Evolutionary conservation across 2,329 filamentous ascomycete species (phyloP), one percentile per base, ranked within the genome.

Genomic region (Diplocarpon mali): DNA sequence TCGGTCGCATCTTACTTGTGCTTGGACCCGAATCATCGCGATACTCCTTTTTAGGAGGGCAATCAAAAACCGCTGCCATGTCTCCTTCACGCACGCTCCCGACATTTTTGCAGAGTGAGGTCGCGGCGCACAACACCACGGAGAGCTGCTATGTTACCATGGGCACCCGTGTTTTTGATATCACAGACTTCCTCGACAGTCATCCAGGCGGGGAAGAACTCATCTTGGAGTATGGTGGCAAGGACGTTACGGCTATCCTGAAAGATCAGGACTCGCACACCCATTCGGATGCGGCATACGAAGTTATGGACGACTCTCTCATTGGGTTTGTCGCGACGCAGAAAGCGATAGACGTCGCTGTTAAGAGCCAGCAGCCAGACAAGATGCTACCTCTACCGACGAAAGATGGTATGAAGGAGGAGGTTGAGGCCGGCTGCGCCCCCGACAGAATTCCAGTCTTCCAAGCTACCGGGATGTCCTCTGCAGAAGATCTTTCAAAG

Each of bases 81-180:
- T 95, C 94, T 85, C 85, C 88, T 55, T 79, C 78, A 59, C 77
- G 77, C 62, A 88, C 78, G 39, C 78, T 96, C 40, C 90, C 90
- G 46, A 90, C 83, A 24, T 82, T 96, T 60, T 82, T 85, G 40
- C 73, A 73, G 56, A 76, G 82, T 54, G 85, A 98, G 63, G 80
- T 98, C 60, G 78, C 82, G 64, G 70, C 79, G 56, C 88, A 94
- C 66, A 90, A 85, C 64, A 81, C 77, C 38, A 69, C 70, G 40
- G 77, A 87, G 61, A 94, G 87, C 39, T 96, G 90, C 71, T 98
- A 89, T 71, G 89, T 98, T 56, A 92, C 85, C 2, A 72, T 95
- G 44, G 89, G 87, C 51, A 75, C 76, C 47, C 93, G 90, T 57
- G 90, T 98, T 56, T 98, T 88, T 73, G 90, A 98, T 70, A 75